These are phyloP conservation scores for Lactarius quietus DNA, from an alignment of 768 basidiomycete genomes.

Conservation along the genomic window DNA sequence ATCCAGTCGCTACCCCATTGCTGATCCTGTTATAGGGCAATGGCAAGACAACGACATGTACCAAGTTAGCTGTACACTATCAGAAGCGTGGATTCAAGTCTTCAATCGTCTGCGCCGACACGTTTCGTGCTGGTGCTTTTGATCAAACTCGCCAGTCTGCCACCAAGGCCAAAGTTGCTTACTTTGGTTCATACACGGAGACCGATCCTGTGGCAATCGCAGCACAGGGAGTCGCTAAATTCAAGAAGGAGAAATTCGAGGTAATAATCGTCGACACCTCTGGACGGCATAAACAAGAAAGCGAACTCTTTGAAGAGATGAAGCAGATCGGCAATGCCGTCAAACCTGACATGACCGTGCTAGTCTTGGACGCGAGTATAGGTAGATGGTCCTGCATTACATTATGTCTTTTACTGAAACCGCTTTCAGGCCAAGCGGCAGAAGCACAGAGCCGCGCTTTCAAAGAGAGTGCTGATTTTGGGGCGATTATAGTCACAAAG, in stretches of 20 bases:
- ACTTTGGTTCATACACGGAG: slow-evolving; percentile 98
- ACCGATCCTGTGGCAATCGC: slow-evolving; percentile 97
- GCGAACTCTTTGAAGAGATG: slow-evolving; percentile 97
- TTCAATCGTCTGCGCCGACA: slow-evolving; percentile 97
- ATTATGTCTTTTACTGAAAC: background rate
- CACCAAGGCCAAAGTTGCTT: slow-evolving; percentile 97
- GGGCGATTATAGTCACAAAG: slow-evolving; percentile 98
- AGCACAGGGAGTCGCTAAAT: slow-evolving; percentile 91
- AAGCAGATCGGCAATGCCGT: slow-evolving; percentile 93
- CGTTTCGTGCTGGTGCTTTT: slow-evolving; percentile 98
- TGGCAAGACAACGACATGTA: slow-evolving; percentile 99
- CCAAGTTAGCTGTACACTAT: slow-evolving; percentile 96
- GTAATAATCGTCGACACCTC: slow-evolving; percentile 99
- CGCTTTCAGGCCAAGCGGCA: slow-evolving; percentile 77
- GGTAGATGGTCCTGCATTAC: slow-evolving; percentile 41
- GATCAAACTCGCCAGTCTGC: slow-evolving; percentile 99
- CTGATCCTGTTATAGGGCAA: slow-evolving; percentile 62
- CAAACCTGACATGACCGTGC: slow-evolving; percentile 92
- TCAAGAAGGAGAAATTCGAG: slow-evolving; percentile 97
- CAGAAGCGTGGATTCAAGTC: slow-evolving; percentile 96
- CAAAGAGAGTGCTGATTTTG: slow-evolving; percentile 97
- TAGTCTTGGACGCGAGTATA: slow-evolving; percentile 96
- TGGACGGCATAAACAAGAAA: slow-evolving; percentile 95
- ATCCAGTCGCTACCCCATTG: background rate
- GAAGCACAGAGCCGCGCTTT: slow-evolving; percentile 95